phyloP scores from a whole-genome alignment of 2,329 filamentous ascomycete species.

The Beauveria caledonica region DNA sequence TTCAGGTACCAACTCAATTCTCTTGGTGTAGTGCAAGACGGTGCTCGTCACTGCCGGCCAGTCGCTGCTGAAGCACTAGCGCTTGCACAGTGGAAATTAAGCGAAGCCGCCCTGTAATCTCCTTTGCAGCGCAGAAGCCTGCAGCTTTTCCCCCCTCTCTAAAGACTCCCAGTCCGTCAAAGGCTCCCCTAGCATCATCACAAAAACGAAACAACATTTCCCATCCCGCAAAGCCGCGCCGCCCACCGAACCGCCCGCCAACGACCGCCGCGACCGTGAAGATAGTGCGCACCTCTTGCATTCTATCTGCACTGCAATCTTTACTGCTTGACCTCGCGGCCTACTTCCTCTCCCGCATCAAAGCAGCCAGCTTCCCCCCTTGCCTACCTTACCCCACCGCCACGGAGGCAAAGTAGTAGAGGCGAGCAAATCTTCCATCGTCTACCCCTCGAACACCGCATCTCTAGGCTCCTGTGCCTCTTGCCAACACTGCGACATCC shows the following conservation, averaged over 20 bases:
- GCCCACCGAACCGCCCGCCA: background rate
- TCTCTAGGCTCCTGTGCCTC: slow-evolving; percentile 11
- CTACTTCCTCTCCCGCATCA: background rate
- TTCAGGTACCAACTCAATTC: no score
- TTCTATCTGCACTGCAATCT: background rate
- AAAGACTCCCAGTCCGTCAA: background rate
- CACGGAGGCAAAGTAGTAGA: slow-evolving; percentile 5
- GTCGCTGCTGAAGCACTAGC: background rate
- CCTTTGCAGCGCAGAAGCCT: background rate
- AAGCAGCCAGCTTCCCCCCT: slow-evolving; percentile 5
- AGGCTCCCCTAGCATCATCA: slow-evolving; percentile 12
- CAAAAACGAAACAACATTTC: slow-evolving; percentile 9
- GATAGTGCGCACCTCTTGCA: background rate
- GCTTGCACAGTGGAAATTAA: slow-evolving; percentile 9
- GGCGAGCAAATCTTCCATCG: slow-evolving; percentile 5
- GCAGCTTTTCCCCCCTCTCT: background rate
- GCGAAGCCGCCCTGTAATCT: slow-evolving; percentile 9
- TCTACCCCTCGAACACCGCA: slow-evolving; percentile 1
- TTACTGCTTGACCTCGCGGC: background rate
- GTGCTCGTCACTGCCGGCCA: background rate
- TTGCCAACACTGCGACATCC: slow-evolving; percentile 6
- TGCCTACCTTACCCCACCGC: slow-evolving; percentile 11
- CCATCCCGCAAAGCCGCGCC: background rate
- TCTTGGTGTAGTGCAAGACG: background rate
- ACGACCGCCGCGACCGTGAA: background rate